Conservation (phyloP, 2,329 filamentous ascomycete species). For the Pseudopithomyces chartarum region DNA sequence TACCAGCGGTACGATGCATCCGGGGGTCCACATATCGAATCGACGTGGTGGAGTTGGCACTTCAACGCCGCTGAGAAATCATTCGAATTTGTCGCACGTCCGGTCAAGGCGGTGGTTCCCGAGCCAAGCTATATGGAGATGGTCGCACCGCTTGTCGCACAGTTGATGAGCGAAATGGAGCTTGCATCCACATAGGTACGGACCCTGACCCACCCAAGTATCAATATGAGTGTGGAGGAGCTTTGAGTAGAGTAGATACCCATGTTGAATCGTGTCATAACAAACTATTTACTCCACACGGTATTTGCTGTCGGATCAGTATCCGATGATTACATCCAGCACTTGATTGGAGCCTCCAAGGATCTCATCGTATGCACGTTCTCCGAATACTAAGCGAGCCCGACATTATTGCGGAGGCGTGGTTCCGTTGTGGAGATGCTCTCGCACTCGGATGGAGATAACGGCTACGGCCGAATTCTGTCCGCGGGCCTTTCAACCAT, state of each 20-base stretch:
- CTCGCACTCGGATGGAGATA: not conserved
- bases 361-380: not conserved
- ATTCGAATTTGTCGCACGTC: conserved; percentile 35
- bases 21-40: conserved; percentile 32
- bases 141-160: conserved; percentile 44
- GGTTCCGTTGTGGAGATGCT: not conserved
- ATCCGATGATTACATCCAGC: not conserved
- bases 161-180: conserved; percentile 42
- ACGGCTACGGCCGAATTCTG: not conserved
- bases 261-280: too few species aligned
- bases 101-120: conserved; percentile 33
- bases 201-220: not conserved
- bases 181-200: conserved; percentile 12
- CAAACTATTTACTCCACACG: too few species aligned
- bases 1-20: conserved; percentile 44
- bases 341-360: not conserved
- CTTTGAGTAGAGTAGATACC: too few species aligned
- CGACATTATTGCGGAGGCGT: not conserved
- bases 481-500: not conserved
- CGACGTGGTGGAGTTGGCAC: conserved; percentile 48
- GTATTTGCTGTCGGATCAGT: too few species aligned
- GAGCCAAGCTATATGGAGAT: conserved; percentile 46
- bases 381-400: not conserved
- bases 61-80: conserved; percentile 33
- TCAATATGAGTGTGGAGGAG: too few species aligned